Conservation (phyloP, 2,329 filamentous ascomycete genomes). For the Cytospora chrysosperma region DNA sequence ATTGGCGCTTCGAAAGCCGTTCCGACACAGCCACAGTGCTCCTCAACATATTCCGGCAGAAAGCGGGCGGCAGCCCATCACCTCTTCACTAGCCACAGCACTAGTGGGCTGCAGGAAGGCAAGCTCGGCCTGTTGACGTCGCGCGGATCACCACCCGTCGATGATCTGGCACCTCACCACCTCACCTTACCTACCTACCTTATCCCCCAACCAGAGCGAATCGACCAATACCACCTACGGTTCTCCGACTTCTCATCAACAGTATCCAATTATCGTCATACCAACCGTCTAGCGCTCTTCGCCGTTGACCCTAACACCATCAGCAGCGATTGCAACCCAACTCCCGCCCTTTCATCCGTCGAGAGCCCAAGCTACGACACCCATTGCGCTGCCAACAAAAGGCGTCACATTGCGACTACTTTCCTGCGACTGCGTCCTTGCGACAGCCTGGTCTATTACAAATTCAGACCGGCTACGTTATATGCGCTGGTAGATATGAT, state of each 20-base stretch:
- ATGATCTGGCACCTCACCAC: conserved; percentile 1
- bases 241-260: not conserved
- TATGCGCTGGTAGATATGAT: conserved; percentile 21
- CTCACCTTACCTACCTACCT: not conserved
- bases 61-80: conserved; percentile 1
- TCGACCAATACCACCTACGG: not conserved
- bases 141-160: not conserved
- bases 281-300: not conserved
- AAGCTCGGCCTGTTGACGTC: not conserved
- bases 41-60: not conserved
- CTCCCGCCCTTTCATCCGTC: not conserved
- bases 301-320: not conserved
- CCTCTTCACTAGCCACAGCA: not conserved
- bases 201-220: not conserved
- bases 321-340: conserved; percentile 3
- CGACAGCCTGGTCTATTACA: not conserved
- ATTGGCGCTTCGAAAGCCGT: not conserved
- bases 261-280: conserved; percentile 2
- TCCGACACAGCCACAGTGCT: not conserved
- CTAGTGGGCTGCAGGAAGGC: not conserved
- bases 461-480: not conserved
- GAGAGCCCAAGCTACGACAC: conserved; percentile 15
- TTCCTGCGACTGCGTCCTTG: not conserved
- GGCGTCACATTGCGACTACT: conserved; percentile 4
- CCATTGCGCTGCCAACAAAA: conserved; percentile 14